Evolutionary conservation across 2,329 filamentous ascomycete species (phyloP).

Genomic region (Arthroderma uncinatum): DNA sequence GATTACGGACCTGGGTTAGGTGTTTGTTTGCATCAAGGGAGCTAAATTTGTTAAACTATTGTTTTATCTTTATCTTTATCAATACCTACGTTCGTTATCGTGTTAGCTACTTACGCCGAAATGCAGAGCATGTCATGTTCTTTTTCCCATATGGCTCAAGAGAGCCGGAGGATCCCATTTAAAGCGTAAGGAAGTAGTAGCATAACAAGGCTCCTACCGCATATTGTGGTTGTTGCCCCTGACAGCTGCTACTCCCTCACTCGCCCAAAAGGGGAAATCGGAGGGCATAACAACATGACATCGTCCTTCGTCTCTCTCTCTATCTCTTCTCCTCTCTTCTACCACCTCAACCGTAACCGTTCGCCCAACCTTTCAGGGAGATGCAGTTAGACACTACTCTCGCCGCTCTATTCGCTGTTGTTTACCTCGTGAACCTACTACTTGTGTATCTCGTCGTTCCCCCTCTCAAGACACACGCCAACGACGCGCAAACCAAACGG

Average conservation of each 20-base stretch:
- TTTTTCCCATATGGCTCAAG: too few relatives aligned
- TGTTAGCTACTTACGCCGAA: neutral
- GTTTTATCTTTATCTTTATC: neutral
- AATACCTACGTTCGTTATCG: too few relatives aligned
- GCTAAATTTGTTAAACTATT: neutral
- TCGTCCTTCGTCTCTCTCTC: neutral
- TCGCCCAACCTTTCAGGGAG: neutral
- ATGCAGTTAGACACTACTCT: neutral
- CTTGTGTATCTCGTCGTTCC: neutral
- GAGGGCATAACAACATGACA: neutral
- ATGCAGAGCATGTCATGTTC: neutral
- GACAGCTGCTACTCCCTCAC: neutral
- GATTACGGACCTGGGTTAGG: neutral
- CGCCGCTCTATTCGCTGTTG: neutral
- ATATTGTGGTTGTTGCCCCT: neutral
- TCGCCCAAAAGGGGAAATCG: neutral
- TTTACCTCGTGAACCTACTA: neutral
- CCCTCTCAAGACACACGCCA: neutral
- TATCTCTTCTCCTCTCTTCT: neutral
- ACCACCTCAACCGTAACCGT: neutral
- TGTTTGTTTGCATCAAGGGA: slow-evolving; percentile 2
- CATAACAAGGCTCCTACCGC: neutral
- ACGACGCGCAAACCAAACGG: neutral
- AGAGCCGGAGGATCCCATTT: too few relatives aligned
- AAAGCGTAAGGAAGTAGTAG: too few relatives aligned